Conservation (phyloP, 208 protist genomes). For the Acanthamoeba sp. region DNA sequence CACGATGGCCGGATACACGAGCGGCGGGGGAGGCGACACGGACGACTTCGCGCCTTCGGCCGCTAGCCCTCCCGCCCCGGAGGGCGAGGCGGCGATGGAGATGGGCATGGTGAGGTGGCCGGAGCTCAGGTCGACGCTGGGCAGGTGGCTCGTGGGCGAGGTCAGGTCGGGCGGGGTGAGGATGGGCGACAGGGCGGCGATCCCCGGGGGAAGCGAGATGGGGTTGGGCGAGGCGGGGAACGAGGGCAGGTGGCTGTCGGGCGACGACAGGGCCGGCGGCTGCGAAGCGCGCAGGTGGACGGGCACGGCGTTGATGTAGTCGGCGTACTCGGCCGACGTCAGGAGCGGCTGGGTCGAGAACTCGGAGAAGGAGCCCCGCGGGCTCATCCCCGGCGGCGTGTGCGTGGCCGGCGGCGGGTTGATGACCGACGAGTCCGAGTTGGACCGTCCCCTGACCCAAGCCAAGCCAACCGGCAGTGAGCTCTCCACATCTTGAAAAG, state of each 20-base stretch:
- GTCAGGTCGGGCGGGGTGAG: neutral
- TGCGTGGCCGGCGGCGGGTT: neutral
- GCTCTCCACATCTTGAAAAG: neutral
- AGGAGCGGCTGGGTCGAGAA: slow-evolving; percentile 15
- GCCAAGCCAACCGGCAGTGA: neutral
- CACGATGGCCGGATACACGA: neutral
- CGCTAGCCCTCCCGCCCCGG: neutral
- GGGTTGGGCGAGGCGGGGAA: neutral
- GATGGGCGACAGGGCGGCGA: neutral
- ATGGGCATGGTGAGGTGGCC: neutral
- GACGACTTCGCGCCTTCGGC: neutral
- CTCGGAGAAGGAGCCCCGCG: neutral
- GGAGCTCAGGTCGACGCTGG: neutral
- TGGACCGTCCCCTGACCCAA: neutral
- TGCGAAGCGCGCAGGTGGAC: neutral
- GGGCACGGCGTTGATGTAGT: slow-evolving; percentile 14
- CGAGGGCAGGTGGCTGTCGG: slow-evolving; percentile 58
- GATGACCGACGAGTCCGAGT: slow-evolving; percentile 29
- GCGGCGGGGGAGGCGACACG: neutral
- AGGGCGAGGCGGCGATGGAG: neutral
- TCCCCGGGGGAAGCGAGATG: neutral
- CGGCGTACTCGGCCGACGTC: slow-evolving; percentile 8
- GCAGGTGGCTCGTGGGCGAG: slow-evolving; percentile 29
- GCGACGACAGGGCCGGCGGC: slow-evolving; percentile 51
- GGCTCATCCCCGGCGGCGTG: neutral